A percentile compares a stretch with the other conserved stretches of the same genome.
phyloP scores from a whole-genome alignment of 192 early-diverging fungal genomes.

The Lunasporangiospora selenospora region DNA sequence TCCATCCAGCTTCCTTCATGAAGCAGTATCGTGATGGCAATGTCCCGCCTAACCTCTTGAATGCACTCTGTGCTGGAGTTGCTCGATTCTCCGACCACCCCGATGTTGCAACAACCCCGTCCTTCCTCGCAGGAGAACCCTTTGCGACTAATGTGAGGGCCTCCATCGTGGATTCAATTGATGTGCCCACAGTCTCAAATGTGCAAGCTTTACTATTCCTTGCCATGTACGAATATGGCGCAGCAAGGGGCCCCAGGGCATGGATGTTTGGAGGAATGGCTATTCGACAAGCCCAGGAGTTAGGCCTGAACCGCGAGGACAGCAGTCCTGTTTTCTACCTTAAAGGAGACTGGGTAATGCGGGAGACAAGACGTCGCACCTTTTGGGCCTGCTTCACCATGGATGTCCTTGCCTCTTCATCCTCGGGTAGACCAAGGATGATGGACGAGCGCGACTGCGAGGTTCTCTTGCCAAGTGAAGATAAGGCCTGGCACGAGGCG shows the following conservation, averaged over 20 bases:
- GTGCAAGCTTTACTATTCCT: constrained; percentile 59
- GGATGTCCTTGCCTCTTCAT: constrained; percentile 47
- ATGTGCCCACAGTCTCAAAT: constrained; percentile 53
- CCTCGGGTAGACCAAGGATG: constrained; percentile 55
- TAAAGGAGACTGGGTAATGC: constrained; percentile 54
- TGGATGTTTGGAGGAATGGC: constrained; percentile 67
- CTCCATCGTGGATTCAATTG: constrained; percentile 48
- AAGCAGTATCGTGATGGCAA: constrained; percentile 47
- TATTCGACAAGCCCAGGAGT: constrained; percentile 58
- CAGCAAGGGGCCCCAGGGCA: constrained; percentile 55
- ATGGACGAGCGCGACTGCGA: constrained; percentile 59
- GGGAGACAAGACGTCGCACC: constrained; percentile 53
- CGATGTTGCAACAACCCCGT: constrained; percentile 50
- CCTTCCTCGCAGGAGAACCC: constrained; percentile 58
- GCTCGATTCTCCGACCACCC: constrained; percentile 57
- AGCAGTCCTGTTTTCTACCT: constrained; percentile 48
- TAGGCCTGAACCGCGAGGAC: constrained; percentile 60
- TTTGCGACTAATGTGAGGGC: constrained; percentile 55
- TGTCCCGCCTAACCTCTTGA: constrained; percentile 53
- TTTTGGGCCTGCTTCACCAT: constrained; percentile 60
- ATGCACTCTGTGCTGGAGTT: constrained; percentile 49
- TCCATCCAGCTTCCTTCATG: constrained; percentile 56
- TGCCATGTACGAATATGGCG: constrained; percentile 56
- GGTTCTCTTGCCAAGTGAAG: constrained; percentile 54
- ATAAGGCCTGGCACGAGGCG: constrained; percentile 51